These are phyloP conservation scores for Colletotrichum chrysophilum DNA, from an alignment of 2,329 filamentous ascomycete species.

Conservation along the genomic window DNA sequence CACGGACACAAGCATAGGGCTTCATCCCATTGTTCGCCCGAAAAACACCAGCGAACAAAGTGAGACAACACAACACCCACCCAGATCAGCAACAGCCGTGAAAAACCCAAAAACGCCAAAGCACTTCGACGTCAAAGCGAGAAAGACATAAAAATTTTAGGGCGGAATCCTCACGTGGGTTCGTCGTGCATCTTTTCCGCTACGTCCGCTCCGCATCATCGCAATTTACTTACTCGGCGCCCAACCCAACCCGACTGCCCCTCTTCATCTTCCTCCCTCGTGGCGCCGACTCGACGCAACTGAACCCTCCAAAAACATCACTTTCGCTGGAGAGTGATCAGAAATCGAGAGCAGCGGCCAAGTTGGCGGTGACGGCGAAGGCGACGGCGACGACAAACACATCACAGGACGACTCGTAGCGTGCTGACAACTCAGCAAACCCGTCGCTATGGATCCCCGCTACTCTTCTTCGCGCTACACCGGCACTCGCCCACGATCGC, in stretches of 20 bases:
- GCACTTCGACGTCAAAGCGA: conserved; percentile 5
- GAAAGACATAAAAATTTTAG: background rate
- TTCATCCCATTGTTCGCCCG: background rate
- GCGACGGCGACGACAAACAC: background rate
- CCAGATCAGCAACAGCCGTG: background rate
- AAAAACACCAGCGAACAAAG: conserved; percentile 16
- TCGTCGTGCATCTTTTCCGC: conserved; percentile 8
- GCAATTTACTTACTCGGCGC: background rate
- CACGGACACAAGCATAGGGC: background rate
- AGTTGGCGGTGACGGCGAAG: background rate
- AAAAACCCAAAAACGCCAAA: conserved; percentile 10
- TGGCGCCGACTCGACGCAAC: background rate
- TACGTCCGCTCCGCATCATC: conserved; percentile 2
- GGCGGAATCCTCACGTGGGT: conserved; percentile 19
- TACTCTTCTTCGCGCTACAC: conserved; percentile 22
- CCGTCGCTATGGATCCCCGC: conserved; percentile 24
- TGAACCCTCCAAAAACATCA: background rate
- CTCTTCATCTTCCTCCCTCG: background rate
- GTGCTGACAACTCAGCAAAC: background rate
- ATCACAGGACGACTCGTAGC: background rate
- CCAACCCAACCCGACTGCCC: background rate
- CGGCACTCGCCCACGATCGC: conserved; percentile 38
- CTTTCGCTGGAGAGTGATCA: background rate
- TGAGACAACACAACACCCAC: conserved; percentile 9
- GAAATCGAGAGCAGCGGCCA: background rate